Conservation (phyloP, 1,139 yeast species). For the Candida dubliniensis region DNA sequence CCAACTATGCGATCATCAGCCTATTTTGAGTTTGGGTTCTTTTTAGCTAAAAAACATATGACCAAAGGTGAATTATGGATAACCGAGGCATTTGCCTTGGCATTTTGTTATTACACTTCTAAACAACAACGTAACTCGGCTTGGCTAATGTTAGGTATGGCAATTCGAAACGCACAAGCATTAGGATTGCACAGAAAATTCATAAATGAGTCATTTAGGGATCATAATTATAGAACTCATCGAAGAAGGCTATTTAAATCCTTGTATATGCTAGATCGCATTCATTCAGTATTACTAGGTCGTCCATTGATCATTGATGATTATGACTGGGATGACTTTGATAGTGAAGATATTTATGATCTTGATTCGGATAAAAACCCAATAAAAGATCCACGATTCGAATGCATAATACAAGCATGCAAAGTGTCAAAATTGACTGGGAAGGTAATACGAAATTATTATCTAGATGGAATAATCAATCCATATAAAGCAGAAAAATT, state of each 20-base stretch:
- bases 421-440: conserved; percentile 25
- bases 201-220: conserved; percentile 16
- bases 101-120: conserved; percentile 38
- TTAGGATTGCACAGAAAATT: conserved; percentile 16
- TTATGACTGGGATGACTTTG: conserved; percentile 42
- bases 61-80: conserved; percentile 31
- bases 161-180: conserved; percentile 17
- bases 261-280: conserved; percentile 40
- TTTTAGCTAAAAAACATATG: conserved; percentile 13
- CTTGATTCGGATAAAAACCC: conserved; percentile 9
- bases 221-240: conserved; percentile 11
- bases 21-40: conserved; percentile 15
- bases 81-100: conserved; percentile 38
- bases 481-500: conserved; percentile 33
- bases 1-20: conserved; percentile 12
- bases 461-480: conserved; percentile 30
- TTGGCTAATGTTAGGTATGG: conserved; percentile 27
- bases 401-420: conserved; percentile 13
- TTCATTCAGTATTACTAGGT: conserved; percentile 40
- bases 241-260: conserved; percentile 41
- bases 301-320: conserved; percentile 41
- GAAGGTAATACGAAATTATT: conserved; percentile 24
- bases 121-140: conserved; percentile 39
- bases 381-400: conserved; percentile 5
- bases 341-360: conserved; percentile 12